phyloP scores from a whole-genome alignment of 371 early-diverging fungal genomes.

The Mortierella sp. region DNA sequence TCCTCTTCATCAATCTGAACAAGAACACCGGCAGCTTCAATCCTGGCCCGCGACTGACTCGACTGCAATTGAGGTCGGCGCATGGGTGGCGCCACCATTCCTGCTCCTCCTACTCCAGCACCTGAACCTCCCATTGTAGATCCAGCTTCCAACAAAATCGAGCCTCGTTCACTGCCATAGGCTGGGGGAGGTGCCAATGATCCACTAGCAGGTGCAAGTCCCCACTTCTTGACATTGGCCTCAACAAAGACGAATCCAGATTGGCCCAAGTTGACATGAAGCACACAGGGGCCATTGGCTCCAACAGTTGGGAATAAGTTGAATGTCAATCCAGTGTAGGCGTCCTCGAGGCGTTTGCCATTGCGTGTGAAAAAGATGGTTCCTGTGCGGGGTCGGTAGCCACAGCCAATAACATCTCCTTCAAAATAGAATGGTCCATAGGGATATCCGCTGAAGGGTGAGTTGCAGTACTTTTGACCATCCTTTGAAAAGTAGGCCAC shows the following conservation, averaged over 20 bases:
- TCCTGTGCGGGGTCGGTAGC: constrained; percentile 60
- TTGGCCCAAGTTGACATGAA: constrained; percentile 61
- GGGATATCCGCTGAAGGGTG: constrained; percentile 40
- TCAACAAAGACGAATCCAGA: constrained; percentile 79
- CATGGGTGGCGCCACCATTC: constrained; percentile 20
- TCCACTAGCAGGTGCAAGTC: constrained; percentile 82
- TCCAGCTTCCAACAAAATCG: constrained; percentile 63
- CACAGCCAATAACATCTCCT: constrained; percentile 63
- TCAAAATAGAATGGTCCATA: constrained; percentile 54
- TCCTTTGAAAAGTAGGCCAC: constrained; percentile 59
- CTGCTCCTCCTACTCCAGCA: not conserved
- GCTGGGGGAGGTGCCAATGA: constrained; percentile 76
- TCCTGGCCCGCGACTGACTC: constrained; percentile 33
- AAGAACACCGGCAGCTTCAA: constrained; percentile 42
- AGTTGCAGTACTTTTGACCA: constrained; percentile 58
- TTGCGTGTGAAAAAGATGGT: constrained; percentile 64
- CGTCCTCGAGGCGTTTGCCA: constrained; percentile 56
- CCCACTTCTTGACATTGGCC: constrained; percentile 89
- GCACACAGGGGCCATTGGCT: constrained; percentile 55
- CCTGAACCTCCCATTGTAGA: constrained; percentile 13
- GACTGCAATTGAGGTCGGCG: constrained; percentile 43
- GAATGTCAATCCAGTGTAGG: constrained; percentile 51
- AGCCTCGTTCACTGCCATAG: constrained; percentile 69
- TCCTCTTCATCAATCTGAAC: constrained; percentile 42
- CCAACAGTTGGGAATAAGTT: constrained; percentile 58